Percentiles rank a stretch among this genome's conserved stretches.
Conservation (phyloP, 495 filamentous ascomycete species). For the Clavariopsis aquatica region DNA sequence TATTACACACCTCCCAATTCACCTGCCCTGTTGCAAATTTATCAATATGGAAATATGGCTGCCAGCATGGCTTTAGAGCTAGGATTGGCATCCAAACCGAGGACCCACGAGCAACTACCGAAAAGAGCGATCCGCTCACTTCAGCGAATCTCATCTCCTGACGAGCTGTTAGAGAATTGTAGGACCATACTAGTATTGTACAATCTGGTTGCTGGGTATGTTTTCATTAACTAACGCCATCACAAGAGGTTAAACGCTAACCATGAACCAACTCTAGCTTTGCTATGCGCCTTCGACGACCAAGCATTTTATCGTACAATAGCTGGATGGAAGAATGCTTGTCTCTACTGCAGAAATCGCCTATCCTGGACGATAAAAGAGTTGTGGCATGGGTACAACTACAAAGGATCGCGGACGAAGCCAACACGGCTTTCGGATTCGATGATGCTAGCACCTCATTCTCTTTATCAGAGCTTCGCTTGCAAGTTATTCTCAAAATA, state of each 20-base stretch:
- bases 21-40: conserved; percentile 54
- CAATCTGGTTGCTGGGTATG: conserved; percentile 48
- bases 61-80: conserved; percentile 59
- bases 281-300: conserved; percentile 55
- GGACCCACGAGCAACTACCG: conserved; percentile 34
- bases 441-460: conserved; percentile 54
- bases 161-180: conserved; percentile 36
- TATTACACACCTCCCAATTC: conserved; percentile 55
- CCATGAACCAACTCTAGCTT: conserved; percentile 43
- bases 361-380: conserved; percentile 48
- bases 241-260: background rate
- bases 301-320: conserved; percentile 55
- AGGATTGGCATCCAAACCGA: conserved; percentile 50
- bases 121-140: conserved; percentile 20
- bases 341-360: conserved; percentile 48
- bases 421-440: conserved; percentile 53
- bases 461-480: conserved; percentile 50
- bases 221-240: background rate
- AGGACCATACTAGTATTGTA: conserved; percentile 54
- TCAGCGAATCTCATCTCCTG: conserved; percentile 28
- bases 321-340: conserved; percentile 56
- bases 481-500: conserved; percentile 53
- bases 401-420: conserved; percentile 54
- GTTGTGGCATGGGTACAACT: conserved; percentile 52
- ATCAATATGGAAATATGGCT: conserved; percentile 57